Evolutionary conservation across 805 yeast species (phyloP).

Genomic region (Monosporozyma aquatica): DNA sequence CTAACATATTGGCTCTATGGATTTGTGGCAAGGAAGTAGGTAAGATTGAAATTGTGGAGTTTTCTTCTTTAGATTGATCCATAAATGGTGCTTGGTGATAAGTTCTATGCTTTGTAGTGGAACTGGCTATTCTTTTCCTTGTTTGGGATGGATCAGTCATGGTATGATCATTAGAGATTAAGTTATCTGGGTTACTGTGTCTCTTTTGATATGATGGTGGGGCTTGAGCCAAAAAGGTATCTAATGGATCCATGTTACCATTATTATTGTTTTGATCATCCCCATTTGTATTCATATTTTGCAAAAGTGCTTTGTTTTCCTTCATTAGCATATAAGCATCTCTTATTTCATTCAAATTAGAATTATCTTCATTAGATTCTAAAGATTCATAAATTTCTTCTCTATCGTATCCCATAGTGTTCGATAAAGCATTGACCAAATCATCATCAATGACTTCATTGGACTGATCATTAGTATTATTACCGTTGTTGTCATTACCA

Average conservation of each 20-base stretch:
- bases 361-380: constrained; percentile 36
- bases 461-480: background rate
- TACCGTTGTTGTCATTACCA: background rate
- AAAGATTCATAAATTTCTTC: constrained; percentile 75
- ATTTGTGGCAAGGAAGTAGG: constrained; percentile 93
- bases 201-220: constrained; percentile 43
- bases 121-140: constrained; percentile 9
- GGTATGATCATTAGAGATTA: constrained; percentile 3
- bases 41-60: constrained; percentile 80
- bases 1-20: constrained; percentile 87
- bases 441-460: constrained; percentile 57
- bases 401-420: constrained; percentile 82
- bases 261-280: constrained; percentile 13
- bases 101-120: constrained; percentile 25
- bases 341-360: constrained; percentile 62
- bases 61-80: constrained; percentile 28
- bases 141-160: constrained; percentile 4
- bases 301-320: constrained; percentile 65
- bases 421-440: constrained; percentile 62
- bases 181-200: constrained; percentile 4
- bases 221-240: constrained; percentile 49
- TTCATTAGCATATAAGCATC: constrained; percentile 79
- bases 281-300: constrained; percentile 44
- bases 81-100: constrained; percentile 28
- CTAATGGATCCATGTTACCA: constrained; percentile 39